Evolutionary conservation across 345 rosid species (phyloP).

Genomic region (Linum tenue): DNA sequence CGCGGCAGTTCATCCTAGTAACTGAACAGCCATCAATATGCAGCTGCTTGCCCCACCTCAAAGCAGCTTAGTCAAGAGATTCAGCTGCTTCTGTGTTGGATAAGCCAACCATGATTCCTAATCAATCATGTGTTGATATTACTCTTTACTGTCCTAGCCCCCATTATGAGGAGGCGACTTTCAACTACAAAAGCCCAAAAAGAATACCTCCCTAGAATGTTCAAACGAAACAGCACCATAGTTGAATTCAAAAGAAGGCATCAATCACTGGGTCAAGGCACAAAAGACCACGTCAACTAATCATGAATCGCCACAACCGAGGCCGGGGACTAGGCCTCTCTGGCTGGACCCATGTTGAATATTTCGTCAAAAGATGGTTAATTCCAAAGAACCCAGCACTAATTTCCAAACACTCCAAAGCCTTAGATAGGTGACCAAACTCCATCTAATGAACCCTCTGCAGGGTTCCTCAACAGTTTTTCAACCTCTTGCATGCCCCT

Average conservation of each 20-base stretch:
- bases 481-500: not conserved
- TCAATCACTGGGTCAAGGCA: constrained; percentile 13
- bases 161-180: not conserved
- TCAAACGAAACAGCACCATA: not conserved
- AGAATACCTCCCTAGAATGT: not conserved
- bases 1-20: too few species aligned
- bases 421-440: constrained; percentile 6
- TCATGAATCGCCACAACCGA: constrained; percentile 11
- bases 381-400: constrained; percentile 1
- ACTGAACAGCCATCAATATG: too few species aligned
- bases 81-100: too few species aligned
- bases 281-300: not conserved
- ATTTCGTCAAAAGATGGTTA: constrained; percentile 18
- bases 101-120: too few species aligned
- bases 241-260: not conserved
- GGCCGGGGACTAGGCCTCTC: constrained; percentile 13
- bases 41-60: too few species aligned
- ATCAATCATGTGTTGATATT: not conserved
- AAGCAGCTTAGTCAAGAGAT: too few species aligned
- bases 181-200: not conserved
- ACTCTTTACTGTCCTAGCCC: too few species aligned
- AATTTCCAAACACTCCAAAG: constrained; percentile 7
- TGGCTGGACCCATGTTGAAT: constrained; percentile 23
- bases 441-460: constrained; percentile 18
- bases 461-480: constrained; percentile 2